Conservation (phyloP, 108 stramenopile genomes). For the Parietichytrium sp. region DNA sequence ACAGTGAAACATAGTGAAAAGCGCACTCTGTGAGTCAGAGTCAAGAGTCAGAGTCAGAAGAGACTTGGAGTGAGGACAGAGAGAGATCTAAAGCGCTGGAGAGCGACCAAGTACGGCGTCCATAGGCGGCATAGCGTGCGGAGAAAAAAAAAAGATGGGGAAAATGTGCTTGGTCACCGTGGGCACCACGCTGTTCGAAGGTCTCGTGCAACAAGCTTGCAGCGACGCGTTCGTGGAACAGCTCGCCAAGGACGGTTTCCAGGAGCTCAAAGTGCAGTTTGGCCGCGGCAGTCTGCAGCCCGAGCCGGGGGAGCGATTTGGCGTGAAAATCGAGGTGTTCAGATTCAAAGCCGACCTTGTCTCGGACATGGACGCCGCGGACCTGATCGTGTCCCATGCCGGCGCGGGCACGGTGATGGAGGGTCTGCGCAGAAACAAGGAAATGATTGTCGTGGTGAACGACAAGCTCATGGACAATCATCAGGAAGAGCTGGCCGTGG, state of each 20-base stretch:
- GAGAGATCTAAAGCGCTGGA: too few relatives aligned
- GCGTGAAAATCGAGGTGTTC: neutral
- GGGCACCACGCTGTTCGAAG: slow-evolving; percentile 86
- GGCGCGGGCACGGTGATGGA: slow-evolving; percentile 91
- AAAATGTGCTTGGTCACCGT: slow-evolving; percentile 93
- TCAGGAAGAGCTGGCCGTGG: slow-evolving; percentile 82
- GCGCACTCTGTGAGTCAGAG: too few relatives aligned
- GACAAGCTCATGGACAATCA: slow-evolving; percentile 87
- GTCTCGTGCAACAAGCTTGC: slow-evolving; percentile 65
- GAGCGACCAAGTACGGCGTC: too few relatives aligned
- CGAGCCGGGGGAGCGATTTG: neutral
- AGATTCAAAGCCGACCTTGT: slow-evolving; percentile 38
- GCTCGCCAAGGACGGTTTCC: slow-evolving; percentile 39
- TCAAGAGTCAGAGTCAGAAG: too few relatives aligned
- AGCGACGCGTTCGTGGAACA: slow-evolving; percentile 38
- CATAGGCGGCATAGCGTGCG: too few relatives aligned
- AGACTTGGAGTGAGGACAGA: too few relatives aligned
- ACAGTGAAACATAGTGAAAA: too few relatives aligned
- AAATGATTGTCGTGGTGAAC: slow-evolving; percentile 81
- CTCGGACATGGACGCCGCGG: neutral
- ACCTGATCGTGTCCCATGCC: slow-evolving; percentile 70
- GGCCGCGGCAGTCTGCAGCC: slow-evolving; percentile 17
- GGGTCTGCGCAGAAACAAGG: slow-evolving; percentile 46
- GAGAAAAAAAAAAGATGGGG: too few relatives aligned
- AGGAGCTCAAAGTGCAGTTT: slow-evolving; percentile 44